Evolutionary conservation across 148 eudicot species (phyloP).

Genomic region (Cornus suecica): DNA sequence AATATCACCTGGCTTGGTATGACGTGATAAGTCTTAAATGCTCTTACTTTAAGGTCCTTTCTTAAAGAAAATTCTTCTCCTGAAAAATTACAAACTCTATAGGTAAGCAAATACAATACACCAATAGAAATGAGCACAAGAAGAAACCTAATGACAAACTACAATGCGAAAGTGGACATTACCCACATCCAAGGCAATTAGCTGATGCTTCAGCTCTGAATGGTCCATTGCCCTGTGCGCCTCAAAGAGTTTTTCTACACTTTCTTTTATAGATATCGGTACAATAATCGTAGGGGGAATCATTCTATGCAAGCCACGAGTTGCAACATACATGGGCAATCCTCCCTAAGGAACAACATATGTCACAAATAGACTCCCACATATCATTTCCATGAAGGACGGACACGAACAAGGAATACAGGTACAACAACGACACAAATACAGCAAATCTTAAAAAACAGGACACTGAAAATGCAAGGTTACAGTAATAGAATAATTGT

Average conservation of each 20-base stretch:
- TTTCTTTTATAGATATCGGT: constrained; percentile 60
- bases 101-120: constrained; percentile 3
- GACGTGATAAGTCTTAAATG: constrained; percentile 75
- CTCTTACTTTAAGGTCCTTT: constrained; percentile 80
- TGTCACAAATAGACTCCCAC: neutral
- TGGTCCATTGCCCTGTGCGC: constrained; percentile 89
- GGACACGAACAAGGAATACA: no score
- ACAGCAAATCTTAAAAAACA: no score
- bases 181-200: constrained; percentile 79
- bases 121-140: constrained; percentile 3
- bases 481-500: no score
- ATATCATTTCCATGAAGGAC: no score
- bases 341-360: constrained; percentile 57
- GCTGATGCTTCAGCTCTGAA: constrained; percentile 72
- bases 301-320: constrained; percentile 83
- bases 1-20: constrained; percentile 77
- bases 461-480: no score
- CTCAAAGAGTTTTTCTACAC: constrained; percentile 77
- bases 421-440: no score
- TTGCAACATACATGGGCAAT: constrained; percentile 93
- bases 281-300: constrained; percentile 86
- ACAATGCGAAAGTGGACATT: constrained; percentile 20
- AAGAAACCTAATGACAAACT: neutral
- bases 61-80: constrained; percentile 74
- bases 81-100: constrained; percentile 18